Evolutionary conservation across 2,329 filamentous ascomycete genomes (phyloP).

Genomic region (Rhytidhysteron rufulum): DNA sequence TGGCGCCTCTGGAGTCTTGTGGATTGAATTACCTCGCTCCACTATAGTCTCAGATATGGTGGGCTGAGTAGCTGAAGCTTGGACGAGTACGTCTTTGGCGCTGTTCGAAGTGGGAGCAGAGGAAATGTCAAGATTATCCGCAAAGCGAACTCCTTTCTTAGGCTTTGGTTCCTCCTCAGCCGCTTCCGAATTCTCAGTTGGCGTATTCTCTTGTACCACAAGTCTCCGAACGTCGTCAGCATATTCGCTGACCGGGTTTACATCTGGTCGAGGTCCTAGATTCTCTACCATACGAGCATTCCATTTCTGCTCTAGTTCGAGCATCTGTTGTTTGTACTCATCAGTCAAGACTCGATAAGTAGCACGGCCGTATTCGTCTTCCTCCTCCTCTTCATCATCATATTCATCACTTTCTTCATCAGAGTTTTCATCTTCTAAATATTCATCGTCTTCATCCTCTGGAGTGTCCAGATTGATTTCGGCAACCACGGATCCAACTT

Average conservation of each 20-base stretch:
- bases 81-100: slow-evolving; percentile 10
- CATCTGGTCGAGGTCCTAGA: slow-evolving; percentile 47
- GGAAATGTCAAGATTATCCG: slow-evolving; percentile 68
- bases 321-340: slow-evolving; percentile 78
- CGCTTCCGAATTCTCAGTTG: slow-evolving; percentile 6
- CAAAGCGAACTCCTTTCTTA: slow-evolving; percentile 76
- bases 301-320: slow-evolving; percentile 76
- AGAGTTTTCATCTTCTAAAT: slow-evolving; percentile 50
- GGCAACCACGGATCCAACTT: slow-evolving; percentile 88
- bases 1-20: slow-evolving; percentile 9
- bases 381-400: slow-evolving; percentile 59
- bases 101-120: slow-evolving; percentile 29
- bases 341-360: slow-evolving; percentile 65
- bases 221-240: slow-evolving; percentile 59
- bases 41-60: slow-evolving; percentile 33
- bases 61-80: slow-evolving; percentile 8
- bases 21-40: slow-evolving; percentile 20
- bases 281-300: slow-evolving; percentile 56
- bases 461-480: slow-evolving; percentile 80
- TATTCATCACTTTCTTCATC: slow-evolving; percentile 40
- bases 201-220: slow-evolving; percentile 38
- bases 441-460: slow-evolving; percentile 47
- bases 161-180: slow-evolving; percentile 30
- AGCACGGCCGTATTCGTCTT: slow-evolving; percentile 73
- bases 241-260: slow-evolving; percentile 38